Base-by-base conservation (phyloP, 78 protist species). In the Bodo saltans region DNA sequence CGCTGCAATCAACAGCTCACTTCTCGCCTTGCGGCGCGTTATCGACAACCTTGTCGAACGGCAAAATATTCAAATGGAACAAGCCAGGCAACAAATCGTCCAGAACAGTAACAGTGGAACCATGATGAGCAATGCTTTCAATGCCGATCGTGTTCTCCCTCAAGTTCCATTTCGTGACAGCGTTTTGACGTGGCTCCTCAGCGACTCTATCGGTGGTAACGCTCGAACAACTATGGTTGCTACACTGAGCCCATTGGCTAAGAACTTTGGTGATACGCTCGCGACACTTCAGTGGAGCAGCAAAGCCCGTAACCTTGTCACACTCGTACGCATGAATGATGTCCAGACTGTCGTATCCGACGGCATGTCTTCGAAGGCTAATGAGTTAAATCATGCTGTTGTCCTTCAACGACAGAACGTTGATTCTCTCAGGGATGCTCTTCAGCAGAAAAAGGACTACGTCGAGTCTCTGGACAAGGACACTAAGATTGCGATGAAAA, bases 131-230 rank as follows among this genome's bases (percentile, higher is more conserved):
- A 47, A 8, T 17, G 8, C 60, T 17, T 47, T 76, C 37, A 74
- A 35, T 42, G 79, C 27, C 32, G 87, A 91, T 60, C 72, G 80
- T 32, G 84, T 52, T 12, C 42, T 30, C 32, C 8, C 52, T 27
- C 86, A 83, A 42, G 53, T 95, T 11, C 98, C 98, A 26, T 95
- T 90, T 90, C 91, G 98, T 27, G 93, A 94, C 85, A 85, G 92
- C 23, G 85, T 75, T 68, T 89, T 95, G 34, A 95, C 98, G 47
- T 86, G 91, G 21, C 88, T 95, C 42, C 92, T 95, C 32, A 89
- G 88, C 52, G 92, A 95, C 71, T 93, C 95, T 27, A 91, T 95
- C 23, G 96, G 96, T 21, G 96, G 95, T 42, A 95, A 95, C 83
- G 29, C 98, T 25, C 91, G 89, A 86, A 92, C 95, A 0, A 69